A percentile compares a stretch with the other conserved stretches of the same genome.
These are phyloP conservation scores for Scutellaria barbata DNA, from an alignment of 257 asterid genomes.

Conservation along the genomic window DNA sequence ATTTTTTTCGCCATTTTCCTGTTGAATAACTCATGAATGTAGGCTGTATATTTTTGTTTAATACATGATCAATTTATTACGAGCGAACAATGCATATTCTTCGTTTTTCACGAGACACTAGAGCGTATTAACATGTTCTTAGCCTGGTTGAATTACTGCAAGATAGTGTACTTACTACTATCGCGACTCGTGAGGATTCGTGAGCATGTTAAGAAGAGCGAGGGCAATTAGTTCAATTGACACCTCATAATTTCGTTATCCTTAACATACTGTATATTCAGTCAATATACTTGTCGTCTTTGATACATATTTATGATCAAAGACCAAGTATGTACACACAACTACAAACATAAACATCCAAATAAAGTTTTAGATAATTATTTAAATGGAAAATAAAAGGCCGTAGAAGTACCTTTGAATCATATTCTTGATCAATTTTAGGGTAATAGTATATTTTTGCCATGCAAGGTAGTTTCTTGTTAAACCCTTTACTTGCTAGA, in stretches of 20 bases:
- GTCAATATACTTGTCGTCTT: not conserved
- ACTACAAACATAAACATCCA: not conserved
- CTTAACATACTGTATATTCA: not conserved
- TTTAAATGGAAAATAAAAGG: not conserved
- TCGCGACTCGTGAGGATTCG: not conserved
- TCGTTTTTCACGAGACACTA: not conserved
- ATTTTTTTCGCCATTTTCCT: slow-evolving; percentile 1
- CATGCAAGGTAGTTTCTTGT: slow-evolving; percentile 9
- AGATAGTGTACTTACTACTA: not conserved
- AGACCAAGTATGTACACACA: not conserved
- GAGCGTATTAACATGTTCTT: slow-evolving; percentile 11
- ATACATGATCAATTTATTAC: not conserved
- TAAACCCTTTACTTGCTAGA: slow-evolving; percentile 12
- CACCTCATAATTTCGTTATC: not conserved
- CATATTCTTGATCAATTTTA: not conserved
- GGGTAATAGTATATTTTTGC: not conserved
- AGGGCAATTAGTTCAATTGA: not conserved
- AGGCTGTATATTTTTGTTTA: not conserved
- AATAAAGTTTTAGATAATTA: not conserved
- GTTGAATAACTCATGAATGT: slow-evolving; percentile 8
- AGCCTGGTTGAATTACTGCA: not conserved
- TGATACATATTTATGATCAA: not conserved
- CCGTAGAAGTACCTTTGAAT: not conserved
- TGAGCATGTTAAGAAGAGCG: not conserved
- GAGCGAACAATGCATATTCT: not conserved